Evolutionary conservation across 345 rosid species (phyloP), one percentile per base, ranked within the genome.

Genomic region (Reutealis trisperma): DNA sequence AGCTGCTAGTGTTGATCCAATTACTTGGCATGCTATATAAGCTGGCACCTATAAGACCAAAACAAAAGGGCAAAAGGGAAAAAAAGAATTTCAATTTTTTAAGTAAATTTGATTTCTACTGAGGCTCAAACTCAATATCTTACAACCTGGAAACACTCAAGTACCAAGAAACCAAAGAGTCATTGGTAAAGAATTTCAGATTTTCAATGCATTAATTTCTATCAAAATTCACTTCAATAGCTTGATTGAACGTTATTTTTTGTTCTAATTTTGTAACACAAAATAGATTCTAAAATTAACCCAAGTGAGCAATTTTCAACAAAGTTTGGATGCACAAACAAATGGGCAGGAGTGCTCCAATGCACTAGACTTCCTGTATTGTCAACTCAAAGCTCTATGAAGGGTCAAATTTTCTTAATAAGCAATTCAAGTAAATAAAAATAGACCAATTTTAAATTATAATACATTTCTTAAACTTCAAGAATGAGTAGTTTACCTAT

Each of bases 1-100:
- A 0, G 95, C 88, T 0, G 97, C 98, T 0, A 96, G 78, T 1
- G 96, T 89, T 12, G 99, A 79, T 70, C 98, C 99, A 0, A 87
- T 63, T 7, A 92, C 80, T 86, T 96, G 99, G 16, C 92, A 82
- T 7, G 78, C 64, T 75, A 92, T 65, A 55, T 92, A 96, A 47
- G 91, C 89, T 8, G 99, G 99, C 3, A 94, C 97, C 99, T 96
- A 47, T 0, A 44, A 34, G 10, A 2, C 11, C n/a, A 42, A 45
- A 67, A 44, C 10, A 14, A 30, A 30, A 47, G 3, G 16, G 16
- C 5, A 37, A 5, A 37, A 37, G 6, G 41, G 41, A 37, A 37
- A 6, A 37, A 37, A 37, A 4, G 41, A 37, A 4, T 37, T 5
- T 37, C 41, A 37, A 4, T 37, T 37, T 37, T 34, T 37, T 37